Evolutionary conservation across 108 stramenopile species (phyloP), one percentile per base, ranked within the genome.

Genomic region (Epithemia pelagica): DNA sequence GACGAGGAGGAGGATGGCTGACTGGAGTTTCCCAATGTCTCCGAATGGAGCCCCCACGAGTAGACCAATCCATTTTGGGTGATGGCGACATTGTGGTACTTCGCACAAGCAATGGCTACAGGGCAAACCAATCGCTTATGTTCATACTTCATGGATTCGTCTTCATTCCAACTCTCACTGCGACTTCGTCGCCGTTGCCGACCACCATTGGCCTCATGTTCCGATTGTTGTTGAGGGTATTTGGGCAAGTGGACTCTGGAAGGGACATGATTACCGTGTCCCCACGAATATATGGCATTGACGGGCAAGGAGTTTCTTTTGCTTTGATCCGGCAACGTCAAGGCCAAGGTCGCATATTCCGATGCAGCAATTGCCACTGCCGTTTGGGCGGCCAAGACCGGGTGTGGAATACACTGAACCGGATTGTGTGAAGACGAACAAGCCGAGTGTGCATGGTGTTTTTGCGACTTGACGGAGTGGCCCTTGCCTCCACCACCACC

Each of bases 1-100:
- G 3, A 26, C 23, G 15, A n/a, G 19, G 58, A 15, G 15, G 52
- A 52, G 52, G 20, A 15, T 52, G 52, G 52, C 24, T 22, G 25
- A 18, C 15, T 30, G 15, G 58, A 31, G 24, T 32, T 28, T 21
- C 85, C 87, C 27, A 93, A 65, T 20, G 82, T 76, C 30, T 90
- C 91, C 21, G 85, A 66, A 52, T 78, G 85, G 22, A 89, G 67
- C 0, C 98, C 98, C 95, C 95, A 99, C 0, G 95, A 95, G 65
- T 88, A 99, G 0, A 96, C 92, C 31, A 80, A 46, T 1, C 98
- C 98, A 63, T 94, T 90, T 2, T 70, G 71, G 0, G 95, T 95
- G 8, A 90, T 75, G 7, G 87, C 98, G 0, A 83, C 91, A 70
- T 87, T 96, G 75, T 96, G 91, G 61, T 78, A 83, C 31, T 76